Evolutionary conservation across 331 rosid genomes (phyloP).

Genomic region (Ulmus americana): DNA sequence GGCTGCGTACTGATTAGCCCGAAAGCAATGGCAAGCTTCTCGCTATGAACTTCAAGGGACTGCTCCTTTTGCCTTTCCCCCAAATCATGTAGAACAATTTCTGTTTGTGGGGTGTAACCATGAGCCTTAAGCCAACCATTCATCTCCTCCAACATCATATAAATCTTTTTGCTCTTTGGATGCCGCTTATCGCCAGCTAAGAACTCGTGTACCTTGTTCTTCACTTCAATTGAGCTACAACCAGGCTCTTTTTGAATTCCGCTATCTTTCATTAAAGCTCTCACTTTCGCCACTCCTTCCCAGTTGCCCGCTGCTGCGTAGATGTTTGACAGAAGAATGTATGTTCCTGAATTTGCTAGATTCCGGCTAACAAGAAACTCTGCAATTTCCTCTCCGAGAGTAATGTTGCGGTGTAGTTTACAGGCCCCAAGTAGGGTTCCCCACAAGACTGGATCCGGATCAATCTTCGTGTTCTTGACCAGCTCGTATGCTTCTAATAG

Average conservation of each 20-base stretch:
- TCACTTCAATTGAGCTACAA: conserved; percentile 71
- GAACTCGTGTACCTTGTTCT: conserved; percentile 63
- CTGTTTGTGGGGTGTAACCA: conserved; percentile 58
- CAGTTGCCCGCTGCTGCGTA: conserved; percentile 66
- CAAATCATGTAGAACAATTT: conserved; percentile 62
- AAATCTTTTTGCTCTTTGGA: conserved; percentile 57
- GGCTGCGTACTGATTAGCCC: conserved; percentile 70
- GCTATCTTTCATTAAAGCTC: conserved; percentile 62
- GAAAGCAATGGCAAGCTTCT: conserved; percentile 79
- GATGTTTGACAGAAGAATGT: conserved; percentile 71
- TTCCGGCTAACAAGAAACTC: conserved; percentile 47
- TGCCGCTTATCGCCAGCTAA: conserved; percentile 70
- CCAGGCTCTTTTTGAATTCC: conserved; percentile 86
- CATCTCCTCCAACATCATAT: conserved; percentile 58
- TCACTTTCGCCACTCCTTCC: conserved; percentile 72
- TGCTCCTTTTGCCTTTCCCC: conserved; percentile 59
- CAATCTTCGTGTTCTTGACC: conserved; percentile 52
- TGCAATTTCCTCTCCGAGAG: conserved; percentile 67
- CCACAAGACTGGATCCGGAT: conserved; percentile 76
- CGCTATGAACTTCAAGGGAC: conserved; percentile 76
- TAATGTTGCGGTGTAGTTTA: conserved; percentile 52
- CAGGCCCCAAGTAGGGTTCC: conserved; percentile 86
- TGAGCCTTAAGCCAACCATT: conserved; percentile 54
- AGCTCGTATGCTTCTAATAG: conserved; percentile 63
- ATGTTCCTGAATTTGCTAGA: conserved; percentile 80